Conservation (phyloP, 192 early-diverging fungal species). For the Obelidium mucronatum region DNA sequence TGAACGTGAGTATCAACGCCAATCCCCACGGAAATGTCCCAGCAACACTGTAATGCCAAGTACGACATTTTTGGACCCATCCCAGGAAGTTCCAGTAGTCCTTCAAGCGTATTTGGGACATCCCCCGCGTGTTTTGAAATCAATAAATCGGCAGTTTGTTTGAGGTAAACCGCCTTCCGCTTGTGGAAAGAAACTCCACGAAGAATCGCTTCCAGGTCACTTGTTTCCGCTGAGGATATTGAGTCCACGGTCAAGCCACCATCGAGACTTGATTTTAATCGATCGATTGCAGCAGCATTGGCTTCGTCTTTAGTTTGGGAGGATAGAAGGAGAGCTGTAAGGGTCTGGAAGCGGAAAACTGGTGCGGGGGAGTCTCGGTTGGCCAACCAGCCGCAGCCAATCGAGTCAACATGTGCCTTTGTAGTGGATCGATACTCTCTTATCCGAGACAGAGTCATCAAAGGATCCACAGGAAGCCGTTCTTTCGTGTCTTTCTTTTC, state of each 20-base stretch:
- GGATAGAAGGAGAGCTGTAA: slow-evolving; percentile 87
- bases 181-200: slow-evolving; percentile 89
- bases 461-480: neutral
- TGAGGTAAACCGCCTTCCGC: slow-evolving; percentile 83
- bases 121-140: slow-evolving; percentile 76
- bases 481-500: slow-evolving; percentile 6
- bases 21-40: slow-evolving; percentile 84
- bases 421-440: slow-evolving; percentile 50
- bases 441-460: slow-evolving; percentile 69
- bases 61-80: slow-evolving; percentile 97
- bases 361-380: slow-evolving; percentile 55
- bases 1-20: slow-evolving; percentile 97
- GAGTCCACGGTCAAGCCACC: slow-evolving; percentile 75
- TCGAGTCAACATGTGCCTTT: slow-evolving; percentile 85
- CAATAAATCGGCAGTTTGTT: slow-evolving; percentile 78
- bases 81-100: slow-evolving; percentile 81
- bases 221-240: slow-evolving; percentile 66
- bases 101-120: slow-evolving; percentile 83
- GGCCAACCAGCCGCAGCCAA: slow-evolving; percentile 83
- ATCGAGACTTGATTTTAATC: slow-evolving; percentile 66
- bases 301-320: slow-evolving; percentile 93
- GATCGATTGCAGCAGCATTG: slow-evolving; percentile 78
- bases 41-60: slow-evolving; percentile 82
- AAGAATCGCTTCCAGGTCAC: slow-evolving; percentile 73
- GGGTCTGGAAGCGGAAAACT: slow-evolving; percentile 46